Evolutionary conservation across 208 protist species (phyloP), one percentile per base, ranked within the genome.

Genomic region (Zelonia costaricensis): DNA sequence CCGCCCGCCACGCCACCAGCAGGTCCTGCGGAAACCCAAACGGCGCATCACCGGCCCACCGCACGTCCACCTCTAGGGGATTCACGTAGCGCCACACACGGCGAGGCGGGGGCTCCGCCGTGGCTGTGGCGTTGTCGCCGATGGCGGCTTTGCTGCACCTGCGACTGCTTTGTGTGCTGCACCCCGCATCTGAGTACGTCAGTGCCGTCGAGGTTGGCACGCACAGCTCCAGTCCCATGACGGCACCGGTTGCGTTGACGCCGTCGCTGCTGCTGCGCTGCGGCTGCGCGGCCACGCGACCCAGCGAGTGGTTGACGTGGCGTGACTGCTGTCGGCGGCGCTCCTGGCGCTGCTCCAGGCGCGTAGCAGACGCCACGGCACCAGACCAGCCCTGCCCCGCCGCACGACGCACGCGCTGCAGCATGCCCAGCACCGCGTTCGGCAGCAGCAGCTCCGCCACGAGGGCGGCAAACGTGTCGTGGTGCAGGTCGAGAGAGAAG

Each of bases 401-500:
- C 13, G 57, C 38, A 1, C 45, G 13, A 7, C 36, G 18, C 12
- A 55, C n/a, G 3, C 28, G 40, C 38, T 65, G 43, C 20, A 64
- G 23, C 7, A 65, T 16, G 25, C 42, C 47, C 12, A 72, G 36
- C 12, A 72, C 51, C n/a, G 43, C 36, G 20, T 72, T 64, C 3
- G 65, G 65, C 30, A 72, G 23, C 13, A 72, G 27, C 48, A 72
- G 42, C 42, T 72, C 65, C 8, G 51, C 65, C 25, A 55, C 51
- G 7, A 72, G 56, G 12, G 57, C 27, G 6, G 42, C 20, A 20
- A 72, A 55, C 3, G 63, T 51, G 28, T 58, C 46, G 22, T 47
- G 54, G 39, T 43, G 31, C 13, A 56, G 7, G 6, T 20, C 47
- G 12, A 40, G 35, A 8, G 28, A 23, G 1, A 20, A n/a, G 30